phyloP scores from a whole-genome alignment of 768 basidiomycete species.

The Russula vinacea region DNA sequence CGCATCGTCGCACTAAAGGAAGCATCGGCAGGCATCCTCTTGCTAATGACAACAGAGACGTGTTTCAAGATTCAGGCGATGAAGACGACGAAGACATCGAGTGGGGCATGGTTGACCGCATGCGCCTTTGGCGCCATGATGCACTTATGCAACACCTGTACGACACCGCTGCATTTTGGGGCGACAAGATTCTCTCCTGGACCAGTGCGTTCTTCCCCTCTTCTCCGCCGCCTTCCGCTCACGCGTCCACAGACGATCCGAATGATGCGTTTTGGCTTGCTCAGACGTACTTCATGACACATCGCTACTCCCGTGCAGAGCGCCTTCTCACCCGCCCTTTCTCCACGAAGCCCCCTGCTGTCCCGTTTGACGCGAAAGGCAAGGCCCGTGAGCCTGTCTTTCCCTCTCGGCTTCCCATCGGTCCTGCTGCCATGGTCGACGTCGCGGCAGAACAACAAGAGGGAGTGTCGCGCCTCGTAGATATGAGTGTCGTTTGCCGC shows the following conservation, averaged over 20 bases:
- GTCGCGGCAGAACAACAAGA: conserved; percentile 62
- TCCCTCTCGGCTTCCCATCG: conserved; percentile 63
- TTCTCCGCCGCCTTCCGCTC: neutral
- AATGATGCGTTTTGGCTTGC: conserved; percentile 99
- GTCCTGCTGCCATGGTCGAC: conserved; percentile 67
- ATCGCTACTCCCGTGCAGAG: conserved; percentile 93
- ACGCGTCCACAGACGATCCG: conserved; percentile 63
- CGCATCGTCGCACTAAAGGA: conserved; percentile 53
- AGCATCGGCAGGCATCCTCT: conserved; percentile 59
- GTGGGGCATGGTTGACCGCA: conserved; percentile 90
- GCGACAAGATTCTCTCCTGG: conserved; percentile 94
- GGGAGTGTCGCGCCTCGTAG: conserved; percentile 73
- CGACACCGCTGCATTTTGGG: conserved; percentile 97
- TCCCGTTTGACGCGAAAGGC: conserved; percentile 48
- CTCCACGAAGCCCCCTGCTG: conserved; percentile 48
- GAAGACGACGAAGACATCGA: conserved; percentile 59
- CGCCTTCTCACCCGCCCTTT: conserved; percentile 87
- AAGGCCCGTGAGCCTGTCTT: conserved; percentile 43
- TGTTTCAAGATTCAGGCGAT: conserved; percentile 65
- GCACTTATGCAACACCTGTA: conserved; percentile 98
- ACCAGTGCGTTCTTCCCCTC: conserved; percentile 56
- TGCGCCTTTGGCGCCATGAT: conserved; percentile 96
- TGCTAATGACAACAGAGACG: conserved; percentile 71
- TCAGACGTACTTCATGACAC: conserved; percentile 93
- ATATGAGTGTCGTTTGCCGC: conserved; percentile 92